Evolutionary conservation across 176 grass and related monocot genomes (phyloP), one percentile per base, ranked within the genome.

Genomic region (Paspalum notatum): DNA sequence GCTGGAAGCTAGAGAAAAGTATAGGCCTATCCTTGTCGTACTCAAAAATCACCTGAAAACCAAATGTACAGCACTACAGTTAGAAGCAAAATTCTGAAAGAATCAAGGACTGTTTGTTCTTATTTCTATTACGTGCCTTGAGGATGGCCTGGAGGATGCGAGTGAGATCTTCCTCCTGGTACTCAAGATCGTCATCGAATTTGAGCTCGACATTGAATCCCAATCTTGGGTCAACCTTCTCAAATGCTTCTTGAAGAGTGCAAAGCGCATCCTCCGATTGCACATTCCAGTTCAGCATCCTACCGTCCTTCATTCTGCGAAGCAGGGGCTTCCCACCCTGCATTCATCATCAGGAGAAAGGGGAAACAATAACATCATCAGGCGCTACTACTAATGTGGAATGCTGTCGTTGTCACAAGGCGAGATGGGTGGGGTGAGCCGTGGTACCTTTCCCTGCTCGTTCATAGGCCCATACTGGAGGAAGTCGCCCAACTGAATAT

Each of bases 191-290:
- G 71, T 98, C 95, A 27, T 93, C 92, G 26, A 98, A 95, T 82
- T 98, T 98, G 0, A 98, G 63, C 82, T 98, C 95, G 2, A 98
- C 67, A 21, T 98, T 98, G 88, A 98, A 98, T 37, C 95, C 92
- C 47, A 98, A 9, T 14, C 85, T 80, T 2, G 82, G 75, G 60
- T 89, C 85, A 8, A 94, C 95, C 64, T 83, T 77, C 80, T 98
- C 85, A 25, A 98, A 95, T 2, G 54, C 92, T 87, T 98, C 95
- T 76, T 94, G 39, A 22, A 98, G 81, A 1, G 90, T 93, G 84
- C 95, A 98, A 17, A 91, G 70, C 12, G 88, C 77, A 26, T 85
- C 81, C 66, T 98, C 92, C 21, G 81, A 84, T 42, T 95, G 85
- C 65, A 98, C 95, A n/a, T 87, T 85, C 95, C 95, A 98, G 15